These are phyloP conservation scores for Tuber brumale DNA, from an alignment of 495 filamentous ascomycete genomes.

Conservation along the genomic window DNA sequence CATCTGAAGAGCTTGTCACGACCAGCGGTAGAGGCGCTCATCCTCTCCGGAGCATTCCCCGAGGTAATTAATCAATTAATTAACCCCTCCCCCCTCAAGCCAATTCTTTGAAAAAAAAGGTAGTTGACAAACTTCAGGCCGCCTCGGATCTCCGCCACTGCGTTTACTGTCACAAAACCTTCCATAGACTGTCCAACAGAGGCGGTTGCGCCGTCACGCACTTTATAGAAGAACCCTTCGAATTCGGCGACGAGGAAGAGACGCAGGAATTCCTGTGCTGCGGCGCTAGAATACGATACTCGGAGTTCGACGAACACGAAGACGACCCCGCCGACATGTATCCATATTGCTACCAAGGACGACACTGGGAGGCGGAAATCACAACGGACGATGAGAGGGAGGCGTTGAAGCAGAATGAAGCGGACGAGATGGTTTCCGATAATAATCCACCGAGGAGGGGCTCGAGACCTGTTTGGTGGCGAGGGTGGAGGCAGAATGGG, in stretches of 20 bases:
- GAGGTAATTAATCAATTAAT: conserved; percentile 12
- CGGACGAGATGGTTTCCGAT: conserved; percentile 8
- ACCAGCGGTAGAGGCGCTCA: conserved; percentile 9
- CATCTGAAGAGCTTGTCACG: conserved; percentile 11
- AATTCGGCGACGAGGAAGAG: not conserved
- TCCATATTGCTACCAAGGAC: conserved; percentile 15
- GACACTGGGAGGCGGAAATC: conserved; percentile 19
- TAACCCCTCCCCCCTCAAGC: too few relatives aligned
- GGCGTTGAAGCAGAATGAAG: not conserved
- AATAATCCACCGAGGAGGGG: not conserved
- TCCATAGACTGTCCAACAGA: conserved; percentile 5
- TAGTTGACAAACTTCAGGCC: not conserved
- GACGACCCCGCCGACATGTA: not conserved
- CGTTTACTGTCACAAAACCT: conserved; percentile 22
- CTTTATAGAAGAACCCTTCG: conserved; percentile 6
- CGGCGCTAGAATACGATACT: conserved; percentile 11
- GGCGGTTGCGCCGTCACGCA: conserved; percentile 11
- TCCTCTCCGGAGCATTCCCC: conserved; percentile 16
- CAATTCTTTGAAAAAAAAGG: not conserved
- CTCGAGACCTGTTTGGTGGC: conserved; percentile 19
- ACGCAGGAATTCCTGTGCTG: conserved; percentile 11
- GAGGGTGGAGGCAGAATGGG: conserved; percentile 18
- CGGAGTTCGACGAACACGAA: not conserved
- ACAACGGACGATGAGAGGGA: conserved; percentile 22
- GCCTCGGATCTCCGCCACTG: conserved; percentile 17